Percentiles rank a stretch among this genome's conserved stretches.
These are phyloP conservation scores for Mucor indicus DNA, from an alignment of 371 early-diverging fungal species.

Conservation along the genomic window DNA sequence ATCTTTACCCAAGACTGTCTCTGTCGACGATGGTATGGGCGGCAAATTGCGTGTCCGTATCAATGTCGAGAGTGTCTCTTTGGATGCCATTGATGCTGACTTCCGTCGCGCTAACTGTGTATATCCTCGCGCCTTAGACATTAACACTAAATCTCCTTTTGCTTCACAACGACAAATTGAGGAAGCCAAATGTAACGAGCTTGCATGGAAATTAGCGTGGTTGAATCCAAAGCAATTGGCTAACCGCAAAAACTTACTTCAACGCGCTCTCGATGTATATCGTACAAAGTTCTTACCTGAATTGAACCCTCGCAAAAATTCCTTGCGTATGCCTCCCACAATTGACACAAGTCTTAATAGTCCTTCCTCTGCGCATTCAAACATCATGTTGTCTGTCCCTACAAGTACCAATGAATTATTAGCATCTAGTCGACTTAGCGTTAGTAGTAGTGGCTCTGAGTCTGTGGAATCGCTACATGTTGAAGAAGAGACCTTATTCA, in stretches of 20 bases:
- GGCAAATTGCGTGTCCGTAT: constrained; percentile 34
- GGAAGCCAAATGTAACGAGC: constrained; percentile 44
- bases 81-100: constrained; percentile 32
- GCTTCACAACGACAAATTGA: constrained; percentile 37
- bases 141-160: constrained; percentile 21
- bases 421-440: constrained; percentile 8
- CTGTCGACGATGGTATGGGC: constrained; percentile 21
- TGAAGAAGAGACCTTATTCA: constrained; percentile 13
- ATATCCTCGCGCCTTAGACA: constrained; percentile 46
- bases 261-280: constrained; percentile 47
- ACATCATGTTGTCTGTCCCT: constrained; percentile 15
- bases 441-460: constrained; percentile 13
- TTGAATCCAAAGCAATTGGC: constrained; percentile 47
- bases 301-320: constrained; percentile 35
- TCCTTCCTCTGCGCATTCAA: neutral
- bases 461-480: neutral
- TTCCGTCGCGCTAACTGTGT: constrained; percentile 46
- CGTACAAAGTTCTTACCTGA: constrained; percentile 41
- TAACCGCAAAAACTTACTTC: constrained; percentile 40
- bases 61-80: constrained; percentile 44
- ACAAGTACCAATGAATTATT: constrained; percentile 5
- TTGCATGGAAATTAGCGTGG: constrained; percentile 54
- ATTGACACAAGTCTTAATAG: too few relatives aligned
- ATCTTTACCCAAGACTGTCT: constrained; percentile 24
- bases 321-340: constrained; percentile 29